Percentiles rank a stretch among this genome's conserved stretches.
Conservation (phyloP, 2,329 filamentous ascomycete genomes). For the Sclerotinia subarctica region DNA sequence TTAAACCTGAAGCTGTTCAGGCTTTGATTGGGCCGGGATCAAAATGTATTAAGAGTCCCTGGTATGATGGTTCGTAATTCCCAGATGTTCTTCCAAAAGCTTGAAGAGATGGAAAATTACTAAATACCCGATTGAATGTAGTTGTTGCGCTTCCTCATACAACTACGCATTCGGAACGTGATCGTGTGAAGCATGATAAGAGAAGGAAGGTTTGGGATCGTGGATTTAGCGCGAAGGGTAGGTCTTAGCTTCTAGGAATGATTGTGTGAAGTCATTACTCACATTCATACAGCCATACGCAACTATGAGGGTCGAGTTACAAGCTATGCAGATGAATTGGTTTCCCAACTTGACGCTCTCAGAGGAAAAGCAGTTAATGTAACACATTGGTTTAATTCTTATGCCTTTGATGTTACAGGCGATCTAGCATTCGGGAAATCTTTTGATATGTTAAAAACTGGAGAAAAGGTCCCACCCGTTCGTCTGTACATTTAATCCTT, state of each 20-base stretch:
- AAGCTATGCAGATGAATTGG: slow-evolving; percentile 25
- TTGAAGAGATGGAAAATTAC: neutral
- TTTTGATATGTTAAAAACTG: slow-evolving; percentile 29
- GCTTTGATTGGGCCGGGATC: slow-evolving; percentile 25
- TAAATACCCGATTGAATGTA: neutral
- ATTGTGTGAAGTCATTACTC: neutral
- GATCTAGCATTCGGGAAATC: slow-evolving; percentile 33
- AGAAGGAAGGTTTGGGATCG: slow-evolving; percentile 31
- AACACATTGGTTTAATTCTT: slow-evolving; percentile 30
- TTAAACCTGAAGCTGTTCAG: slow-evolving; percentile 27
- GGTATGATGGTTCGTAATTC: slow-evolving; percentile 28
- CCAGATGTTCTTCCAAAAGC: no score
- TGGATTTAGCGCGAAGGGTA: slow-evolving; percentile 27
- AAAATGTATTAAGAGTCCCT: slow-evolving; percentile 28
- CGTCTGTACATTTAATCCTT: no score
- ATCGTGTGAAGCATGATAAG: slow-evolving; percentile 28
- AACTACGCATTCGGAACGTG: slow-evolving; percentile 25
- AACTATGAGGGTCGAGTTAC: slow-evolving; percentile 30
- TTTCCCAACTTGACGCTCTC: slow-evolving; percentile 22
- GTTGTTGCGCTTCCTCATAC: slow-evolving; percentile 18
- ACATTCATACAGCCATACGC: slow-evolving; percentile 25
- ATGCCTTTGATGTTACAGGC: slow-evolving; percentile 35
- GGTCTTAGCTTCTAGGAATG: neutral
- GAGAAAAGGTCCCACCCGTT: slow-evolving; percentile 11
- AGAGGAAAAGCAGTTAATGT: slow-evolving; percentile 28